phyloP scores from a whole-genome alignment of 2,329 filamentous ascomycete genomes.

The Fusarium vanettenii region DNA sequence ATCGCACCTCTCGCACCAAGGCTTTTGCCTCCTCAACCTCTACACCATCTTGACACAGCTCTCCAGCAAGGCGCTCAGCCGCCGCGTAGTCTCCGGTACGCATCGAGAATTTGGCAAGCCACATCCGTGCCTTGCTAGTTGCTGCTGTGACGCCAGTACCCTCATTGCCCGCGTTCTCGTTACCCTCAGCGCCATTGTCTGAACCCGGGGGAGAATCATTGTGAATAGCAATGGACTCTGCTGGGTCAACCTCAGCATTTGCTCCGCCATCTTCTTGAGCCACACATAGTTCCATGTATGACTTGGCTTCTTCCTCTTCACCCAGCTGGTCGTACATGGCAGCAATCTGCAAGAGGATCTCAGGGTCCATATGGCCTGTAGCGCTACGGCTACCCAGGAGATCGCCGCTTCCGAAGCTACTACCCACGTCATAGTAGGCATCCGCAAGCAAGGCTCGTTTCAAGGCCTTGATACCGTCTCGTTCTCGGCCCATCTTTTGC shows the following conservation, averaged over 20 bases:
- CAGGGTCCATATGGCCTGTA: constrained; percentile 80
- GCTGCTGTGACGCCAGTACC: constrained; percentile 89
- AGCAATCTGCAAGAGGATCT: constrained; percentile 91
- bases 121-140: constrained; percentile 92
- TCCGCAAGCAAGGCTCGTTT: constrained; percentile 92
- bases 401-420: constrained; percentile 63
- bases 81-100: constrained; percentile 78
- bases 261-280: constrained; percentile 86
- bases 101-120: constrained; percentile 89
- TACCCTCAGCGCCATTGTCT: constrained; percentile 52
- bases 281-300: constrained; percentile 96
- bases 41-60: constrained; percentile 94
- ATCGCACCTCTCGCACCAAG: constrained; percentile 86
- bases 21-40: constrained; percentile 98
- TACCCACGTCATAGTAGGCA: constrained; percentile 80
- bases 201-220: constrained; percentile 61
- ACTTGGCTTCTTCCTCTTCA: constrained; percentile 82
- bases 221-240: constrained; percentile 66
- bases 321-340: constrained; percentile 85
- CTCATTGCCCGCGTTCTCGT: constrained; percentile 52
- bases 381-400: constrained; percentile 61
- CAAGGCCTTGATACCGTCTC: constrained; percentile 94
- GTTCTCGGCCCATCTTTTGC: constrained; percentile 85
- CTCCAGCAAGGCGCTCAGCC: constrained; percentile 84
- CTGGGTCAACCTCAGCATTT: constrained; percentile 54